Conservation (phyloP, 371 early-diverging fungal genomes). For the Lichtheimia hyalospora region DNA sequence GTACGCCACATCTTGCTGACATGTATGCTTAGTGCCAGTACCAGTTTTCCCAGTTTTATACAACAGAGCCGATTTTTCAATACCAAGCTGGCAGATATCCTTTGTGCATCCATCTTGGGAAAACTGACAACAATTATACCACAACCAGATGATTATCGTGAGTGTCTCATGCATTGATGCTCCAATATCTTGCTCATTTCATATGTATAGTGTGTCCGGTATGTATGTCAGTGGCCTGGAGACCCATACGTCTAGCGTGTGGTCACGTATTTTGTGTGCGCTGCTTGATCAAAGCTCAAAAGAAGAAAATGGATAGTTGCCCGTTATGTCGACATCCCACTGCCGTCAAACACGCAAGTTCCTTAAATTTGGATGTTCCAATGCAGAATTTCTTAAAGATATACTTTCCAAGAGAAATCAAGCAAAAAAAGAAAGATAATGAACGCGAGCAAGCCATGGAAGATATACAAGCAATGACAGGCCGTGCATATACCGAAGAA, state of each 20-base stretch:
- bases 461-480: slow-evolving; percentile 61
- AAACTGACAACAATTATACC: slow-evolving; percentile 66
- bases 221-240: slow-evolving; percentile 61
- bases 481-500: slow-evolving; percentile 42
- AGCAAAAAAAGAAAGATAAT: slow-evolving; percentile 64
- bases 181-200: not conserved
- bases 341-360: slow-evolving; percentile 59
- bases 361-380: slow-evolving; percentile 59
- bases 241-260: slow-evolving; percentile 73
- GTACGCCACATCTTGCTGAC: not conserved
- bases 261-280: slow-evolving; percentile 74
- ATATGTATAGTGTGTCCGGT: slow-evolving; percentile 35
- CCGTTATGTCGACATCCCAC: slow-evolving; percentile 68
- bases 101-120: slow-evolving; percentile 37
- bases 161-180: slow-evolving; percentile 7
- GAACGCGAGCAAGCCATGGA: slow-evolving; percentile 65
- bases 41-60: slow-evolving; percentile 32
- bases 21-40: slow-evolving; percentile 23
- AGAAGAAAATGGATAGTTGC: slow-evolving; percentile 63
- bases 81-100: slow-evolving; percentile 32
- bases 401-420: slow-evolving; percentile 76
- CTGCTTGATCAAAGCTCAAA: slow-evolving; percentile 72
- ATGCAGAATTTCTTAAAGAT: slow-evolving; percentile 66
- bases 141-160: slow-evolving; percentile 76
- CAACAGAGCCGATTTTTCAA: slow-evolving; percentile 26